phyloP scores from a whole-genome alignment of 2,329 filamentous ascomycete species.

The Blastomyces parvus region DNA sequence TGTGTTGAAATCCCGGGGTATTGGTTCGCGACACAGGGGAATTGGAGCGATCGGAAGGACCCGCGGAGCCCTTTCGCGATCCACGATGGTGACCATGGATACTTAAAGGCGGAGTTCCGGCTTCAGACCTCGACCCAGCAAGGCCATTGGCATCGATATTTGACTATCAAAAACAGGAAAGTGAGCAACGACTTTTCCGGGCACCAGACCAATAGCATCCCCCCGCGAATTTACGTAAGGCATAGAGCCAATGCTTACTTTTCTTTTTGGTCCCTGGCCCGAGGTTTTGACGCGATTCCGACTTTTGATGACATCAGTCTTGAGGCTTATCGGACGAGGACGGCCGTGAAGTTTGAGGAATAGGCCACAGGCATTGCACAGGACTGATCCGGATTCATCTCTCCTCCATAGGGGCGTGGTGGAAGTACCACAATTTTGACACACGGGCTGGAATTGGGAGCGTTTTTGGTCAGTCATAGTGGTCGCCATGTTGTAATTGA shows the following conservation, averaged over 20 bases:
- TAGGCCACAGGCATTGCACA: slow-evolving; percentile 96
- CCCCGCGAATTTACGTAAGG: slow-evolving; percentile 6
- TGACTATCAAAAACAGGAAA: slow-evolving; percentile 26
- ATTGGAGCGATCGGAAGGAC: slow-evolving; percentile 62
- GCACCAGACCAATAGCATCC: slow-evolving; percentile 19
- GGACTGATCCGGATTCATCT: slow-evolving; percentile 88
- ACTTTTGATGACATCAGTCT: slow-evolving; percentile 99
- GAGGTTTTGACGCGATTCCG: slow-evolving; percentile 94
- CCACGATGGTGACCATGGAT: slow-evolving; percentile 52
- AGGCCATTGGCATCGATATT: slow-evolving; percentile 50
- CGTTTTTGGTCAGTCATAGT: slow-evolving; percentile 42
- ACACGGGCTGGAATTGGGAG: slow-evolving; percentile 74
- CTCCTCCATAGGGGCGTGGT: slow-evolving; percentile 95
- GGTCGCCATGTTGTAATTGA: slow-evolving; percentile 32
- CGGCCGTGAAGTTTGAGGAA: slow-evolving; percentile 96
- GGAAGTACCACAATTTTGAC: slow-evolving; percentile 91
- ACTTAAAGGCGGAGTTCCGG: slow-evolving; percentile 47
- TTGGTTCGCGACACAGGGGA: slow-evolving; percentile 71
- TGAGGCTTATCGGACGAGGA: slow-evolving; percentile 85
- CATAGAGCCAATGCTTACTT: slow-evolving; percentile 46
- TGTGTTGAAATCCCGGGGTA: slow-evolving; percentile 64
- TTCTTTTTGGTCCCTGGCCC: slow-evolving; percentile 68
- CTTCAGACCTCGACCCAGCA: slow-evolving; percentile 47
- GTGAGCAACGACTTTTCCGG: slow-evolving; percentile 10
- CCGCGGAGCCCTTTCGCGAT: slow-evolving; percentile 63